Evolutionary conservation across 106 monocot genomes (phyloP), one percentile per base, ranked within the genome.

Genomic region (Ottelia alismoides): DNA sequence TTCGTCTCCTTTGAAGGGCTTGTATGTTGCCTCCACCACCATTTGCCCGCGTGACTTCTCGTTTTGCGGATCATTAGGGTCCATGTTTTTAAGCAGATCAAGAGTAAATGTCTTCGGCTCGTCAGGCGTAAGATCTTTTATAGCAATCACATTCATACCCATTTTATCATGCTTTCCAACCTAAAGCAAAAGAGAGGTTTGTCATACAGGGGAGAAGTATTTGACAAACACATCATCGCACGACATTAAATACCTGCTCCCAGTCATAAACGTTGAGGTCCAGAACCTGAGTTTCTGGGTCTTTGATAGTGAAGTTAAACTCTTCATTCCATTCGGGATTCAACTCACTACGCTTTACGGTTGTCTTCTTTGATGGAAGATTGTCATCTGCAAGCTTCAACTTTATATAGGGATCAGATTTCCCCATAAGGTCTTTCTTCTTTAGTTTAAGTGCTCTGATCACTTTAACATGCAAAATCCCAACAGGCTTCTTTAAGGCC

Each of bases 241-340:
- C 10, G 40, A 43, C 6, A 53, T 53, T 7, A 28, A 21, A 20
- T 82, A 52, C 92, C 92, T 92, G 73, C 61, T 92, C 92, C 82
- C 83, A 87, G 26, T 92, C 92, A 58, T 66, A 87, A 26, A 87
- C 69, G 46, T 3, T 55, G 20, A 92, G 35, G 44, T 92, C 87
- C 35, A 92, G 47, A 49, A 56, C 67, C 69, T 92, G 92, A 55
- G 82, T 60, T 57, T 82, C 72, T 31, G 87, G 86, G 45, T 87
- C 87, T 64, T 80, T 92, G 2, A 92, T 74, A 45, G 80, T 59
- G 27, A 92, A 29, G 24, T 83, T 83, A 55, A 87, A 92, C n/a
- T 92, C 82, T 61, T 92, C 92, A 55, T 87, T 75, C 92, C 92
- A 92, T 61, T 92, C 92, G 47, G 92, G 92, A 58, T 92, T 70